These are phyloP conservation scores for Ormosia emarginata DNA, from an alignment of 306 rosid genomes.

Conservation along the genomic window DNA sequence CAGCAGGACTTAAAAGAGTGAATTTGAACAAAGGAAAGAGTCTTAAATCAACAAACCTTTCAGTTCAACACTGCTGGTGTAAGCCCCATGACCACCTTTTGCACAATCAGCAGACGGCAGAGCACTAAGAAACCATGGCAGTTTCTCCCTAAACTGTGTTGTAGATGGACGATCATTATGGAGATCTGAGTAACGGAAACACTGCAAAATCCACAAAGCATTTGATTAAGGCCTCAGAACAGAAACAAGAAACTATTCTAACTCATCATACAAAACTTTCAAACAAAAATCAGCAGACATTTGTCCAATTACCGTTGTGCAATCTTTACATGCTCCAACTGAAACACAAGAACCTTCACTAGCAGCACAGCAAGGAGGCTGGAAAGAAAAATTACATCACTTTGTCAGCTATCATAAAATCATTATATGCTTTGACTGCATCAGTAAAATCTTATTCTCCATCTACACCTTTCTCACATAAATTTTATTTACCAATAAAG, in stretches of 20 bases:
- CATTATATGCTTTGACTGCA: background rate
- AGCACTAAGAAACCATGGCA: conserved; percentile 94
- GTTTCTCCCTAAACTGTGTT: conserved; percentile 73
- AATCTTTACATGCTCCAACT: conserved; percentile 79
- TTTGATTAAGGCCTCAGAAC: conserved; percentile 28
- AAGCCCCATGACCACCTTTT: conserved; percentile 99
- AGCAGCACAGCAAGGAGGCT: conserved; percentile 94
- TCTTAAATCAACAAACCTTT: conserved; percentile 55
- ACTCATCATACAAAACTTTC: background rate
- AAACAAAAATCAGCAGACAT: background rate
- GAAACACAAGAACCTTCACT: conserved; percentile 59
- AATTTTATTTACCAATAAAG: conserved; percentile 1
- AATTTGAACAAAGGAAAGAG: background rate
- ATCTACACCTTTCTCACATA: background rate
- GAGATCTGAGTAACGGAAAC: conserved; percentile 84
- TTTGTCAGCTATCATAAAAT: conserved; percentile 26
- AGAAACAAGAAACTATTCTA: conserved; percentile 1
- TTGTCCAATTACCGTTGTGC: conserved; percentile 78
- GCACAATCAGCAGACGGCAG: conserved; percentile 98
- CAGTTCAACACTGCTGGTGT: conserved; percentile 88
- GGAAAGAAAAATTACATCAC: conserved; percentile 29
- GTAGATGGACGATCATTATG: conserved; percentile 77
- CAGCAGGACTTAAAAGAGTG: conserved; percentile 2
- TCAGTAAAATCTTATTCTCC: conserved; percentile 9
- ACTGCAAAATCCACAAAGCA: conserved; percentile 47